Conservation (phyloP, 2,329 filamentous ascomycete species). For the Fusarium succisae region DNA sequence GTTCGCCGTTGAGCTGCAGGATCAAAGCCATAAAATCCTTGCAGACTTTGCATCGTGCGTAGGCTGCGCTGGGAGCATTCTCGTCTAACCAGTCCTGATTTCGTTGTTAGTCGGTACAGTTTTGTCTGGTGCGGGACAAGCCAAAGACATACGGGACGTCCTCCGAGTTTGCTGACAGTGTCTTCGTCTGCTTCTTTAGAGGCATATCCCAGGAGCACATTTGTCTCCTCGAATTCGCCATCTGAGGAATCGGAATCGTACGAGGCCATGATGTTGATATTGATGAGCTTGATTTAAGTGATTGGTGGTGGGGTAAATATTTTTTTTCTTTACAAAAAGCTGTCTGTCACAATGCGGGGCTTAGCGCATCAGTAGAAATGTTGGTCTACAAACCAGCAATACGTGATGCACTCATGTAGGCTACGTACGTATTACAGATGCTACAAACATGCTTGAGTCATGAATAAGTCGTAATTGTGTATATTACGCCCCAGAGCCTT, state of each 20-base stretch:
- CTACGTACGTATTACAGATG: not conserved
- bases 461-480: slow-evolving; percentile 34
- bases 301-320: slow-evolving; percentile 52
- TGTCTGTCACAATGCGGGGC: slow-evolving; percentile 45
- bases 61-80: slow-evolving; percentile 75
- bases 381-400: not conserved
- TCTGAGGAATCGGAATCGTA: slow-evolving; percentile 90
- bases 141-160: slow-evolving; percentile 74
- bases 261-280: slow-evolving; percentile 65
- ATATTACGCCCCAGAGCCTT: slow-evolving; percentile 43
- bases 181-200: slow-evolving; percentile 83
- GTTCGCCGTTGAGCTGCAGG: slow-evolving; percentile 89
- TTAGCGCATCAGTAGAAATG: slow-evolving; percentile 37
- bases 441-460: not conserved
- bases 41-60: slow-evolving; percentile 89
- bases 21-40: slow-evolving; percentile 84
- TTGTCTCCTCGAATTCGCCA: slow-evolving; percentile 79
- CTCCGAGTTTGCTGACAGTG: slow-evolving; percentile 86
- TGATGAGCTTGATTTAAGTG: slow-evolving; percentile 29
- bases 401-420: not conserved
- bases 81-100: slow-evolving; percentile 83
- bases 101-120: slow-evolving; percentile 27
- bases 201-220: slow-evolving; percentile 89
- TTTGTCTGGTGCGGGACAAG: not conserved
- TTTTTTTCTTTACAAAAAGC: slow-evolving; percentile 47